Evolutionary conservation across 2,329 filamentous ascomycete genomes (phyloP).

Genomic region (Colletotrichum sp.): DNA sequence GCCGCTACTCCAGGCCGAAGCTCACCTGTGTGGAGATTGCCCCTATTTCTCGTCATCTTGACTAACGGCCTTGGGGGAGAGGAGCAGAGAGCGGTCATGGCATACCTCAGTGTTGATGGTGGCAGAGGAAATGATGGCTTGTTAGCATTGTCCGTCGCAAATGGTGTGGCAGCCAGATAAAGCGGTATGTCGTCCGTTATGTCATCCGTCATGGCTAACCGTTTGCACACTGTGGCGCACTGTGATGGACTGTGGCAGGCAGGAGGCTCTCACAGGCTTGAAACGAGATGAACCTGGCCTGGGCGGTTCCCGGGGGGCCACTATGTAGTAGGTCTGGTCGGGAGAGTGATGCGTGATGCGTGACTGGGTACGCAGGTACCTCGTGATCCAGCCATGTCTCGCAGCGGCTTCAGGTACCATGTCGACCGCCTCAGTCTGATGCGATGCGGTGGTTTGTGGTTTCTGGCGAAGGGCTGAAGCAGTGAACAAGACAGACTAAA

Average conservation of each 20-base stretch:
- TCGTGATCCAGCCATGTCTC: not conserved
- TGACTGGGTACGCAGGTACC: not conserved
- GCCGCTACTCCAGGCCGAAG: constrained; percentile 8
- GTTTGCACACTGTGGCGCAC: not conserved
- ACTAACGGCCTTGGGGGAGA: not conserved
- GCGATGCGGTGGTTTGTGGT: not conserved
- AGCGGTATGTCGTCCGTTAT: not conserved
- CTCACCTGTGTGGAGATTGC: constrained; percentile 18
- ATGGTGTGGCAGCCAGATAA: not conserved
- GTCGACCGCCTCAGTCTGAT: not conserved
- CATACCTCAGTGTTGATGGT: not conserved
- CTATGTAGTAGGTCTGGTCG: not conserved
- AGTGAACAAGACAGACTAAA: not conserved
- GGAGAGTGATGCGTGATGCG: not conserved
- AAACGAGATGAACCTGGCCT: constrained; percentile 18
- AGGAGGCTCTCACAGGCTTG: constrained; percentile 6
- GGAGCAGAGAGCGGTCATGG: not conserved
- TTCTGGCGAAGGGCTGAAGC: not conserved
- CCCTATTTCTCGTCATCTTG: constrained; percentile 12
- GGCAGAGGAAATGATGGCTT: not conserved
- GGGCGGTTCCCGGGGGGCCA: not conserved
- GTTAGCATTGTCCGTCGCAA: not conserved
- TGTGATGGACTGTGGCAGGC: not conserved
- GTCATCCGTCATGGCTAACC: too few relatives aligned
- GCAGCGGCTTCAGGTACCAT: not conserved